Evolutionary conservation across 805 yeast species (phyloP), one percentile per base, ranked within the genome.

Genomic region (Candida namnaoensis): DNA sequence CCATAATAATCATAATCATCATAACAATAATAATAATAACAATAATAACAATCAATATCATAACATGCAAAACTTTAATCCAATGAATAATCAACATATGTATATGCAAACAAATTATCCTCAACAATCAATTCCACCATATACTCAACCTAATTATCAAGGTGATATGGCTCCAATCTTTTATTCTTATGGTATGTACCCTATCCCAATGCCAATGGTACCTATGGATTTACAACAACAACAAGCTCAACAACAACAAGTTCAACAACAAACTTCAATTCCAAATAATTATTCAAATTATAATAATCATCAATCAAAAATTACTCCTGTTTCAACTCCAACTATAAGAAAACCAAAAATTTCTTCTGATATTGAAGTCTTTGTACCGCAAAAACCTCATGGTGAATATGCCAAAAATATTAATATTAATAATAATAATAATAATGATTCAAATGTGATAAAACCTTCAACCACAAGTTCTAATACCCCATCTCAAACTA

Each of bases 351-450:
- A 32, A 30, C 32, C 33, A 15, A 42, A 39, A 25, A 36, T 39
- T 10, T 32, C 38, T 24, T 36, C 24, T 12, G 30, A 33, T 15
- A 25, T 28, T 8, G 23, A 37, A 14, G 15, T 41, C 1, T 43
- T 43, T 28, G 36, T 38, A 32, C 45, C 45, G 8, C 32, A 35
- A n/a, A 40, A 36, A n/a, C 36, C 35, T 10, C 43, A 37, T 35
- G 30, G 24, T 12, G 32, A 34, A 15, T 43, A 43, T 19, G 10
- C 37, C 11, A 35, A 38, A n/a, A 32, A 8, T 24, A 11, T 10
- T 15, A 34, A 14, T 10, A 36, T 8, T 15, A 11, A 36, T 7
- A 36, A 15, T 12, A 36, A 13, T n/a, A 26, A 13, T 24, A 35
- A 12, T 35, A 35, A 19, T 23, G 13, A 19, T 34, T 23, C n/a